Base-by-base conservation (phyloP, 257 asterid species). In the Solanum clarkiae region DNA sequence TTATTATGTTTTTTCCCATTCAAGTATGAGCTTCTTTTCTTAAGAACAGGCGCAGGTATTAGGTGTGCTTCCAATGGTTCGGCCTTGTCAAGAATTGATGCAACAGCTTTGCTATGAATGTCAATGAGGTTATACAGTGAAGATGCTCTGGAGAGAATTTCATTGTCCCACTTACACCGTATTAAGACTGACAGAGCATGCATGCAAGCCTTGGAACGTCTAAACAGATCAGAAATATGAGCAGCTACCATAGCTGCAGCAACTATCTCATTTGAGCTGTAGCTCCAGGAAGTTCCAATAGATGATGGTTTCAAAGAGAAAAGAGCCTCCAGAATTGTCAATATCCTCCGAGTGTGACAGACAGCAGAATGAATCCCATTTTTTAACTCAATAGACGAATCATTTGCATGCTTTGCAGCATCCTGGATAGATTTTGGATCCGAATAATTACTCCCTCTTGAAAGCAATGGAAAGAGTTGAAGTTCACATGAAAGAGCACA, bases 201-300 rank as follows among this genome's bases (percentile, higher is more conserved):
- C 94, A 91, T 95, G 92, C 99, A 97, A 81, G 98, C 98, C 92
- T 94, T 97, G n/a, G 99, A 97, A 45, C 88, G 92, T 91, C 97
- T 89, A 89, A 97, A 97, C 89, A 97, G 90, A 90, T 95, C 98
- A 59, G 99, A 95, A 85, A 97, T 90, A 90, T 95, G 99, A 88
- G 99, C 99, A 2, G 99, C 99, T 80, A 97, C 99, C 99, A 97
- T 97, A 55, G 99, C 99, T 66, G 98, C 99, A 86, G 98, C 99
- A 88, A 97, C 99, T 60, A 97, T 95, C 88, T 95, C 98, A 87
- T 93, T 93, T 51, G 99, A 95, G 87, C 97, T 95, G 90, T 92
- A 94, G 89, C 97, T 93, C 97, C 97, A 95, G 14, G 98, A 92
- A 74, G 96, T 92, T 53, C 98, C 97, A 54, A 94, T 92, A 3